Evolutionary conservation across 1,139 yeast species (phyloP), one percentile per base, ranked within the genome.

Genomic region (Candida gigantensis): DNA sequence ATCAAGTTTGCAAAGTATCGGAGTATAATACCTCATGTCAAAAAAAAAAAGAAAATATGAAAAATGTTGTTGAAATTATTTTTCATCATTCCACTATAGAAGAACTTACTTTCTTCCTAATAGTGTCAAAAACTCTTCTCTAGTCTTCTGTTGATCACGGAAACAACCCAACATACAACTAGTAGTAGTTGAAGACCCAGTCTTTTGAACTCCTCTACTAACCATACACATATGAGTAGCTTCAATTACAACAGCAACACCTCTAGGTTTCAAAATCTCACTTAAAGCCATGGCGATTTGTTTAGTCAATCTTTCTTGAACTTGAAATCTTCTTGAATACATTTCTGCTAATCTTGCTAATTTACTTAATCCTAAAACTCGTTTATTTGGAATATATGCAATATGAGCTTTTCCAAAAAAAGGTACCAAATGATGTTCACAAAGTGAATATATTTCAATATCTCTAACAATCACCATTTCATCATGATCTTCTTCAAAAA

Each of bases 141-240:
- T 79, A 4, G 98, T 92, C 68, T 87, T 88, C 60, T 89, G 97
- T 34, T 88, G 86, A 41, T 83, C 85, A 55, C 97, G 77, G 71
- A 92, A 90, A 50, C 95, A 84, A 10, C 98, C 98, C 54, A 92
- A 74, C 97, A 92, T 89, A 58, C 97, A 90, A 55, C 96, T 87
- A 19, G 98, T 94, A 30, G 92, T 82, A 3, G 99, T 92, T 18
- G 87, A 77, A 14, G 96, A 84, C 1, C 97, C 97, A 0, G 96
- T 81, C 63, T 92, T 94, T 60, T 92, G 97, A 16, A 92, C 89
- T 34, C 99, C 99, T 57, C 99, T 79, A 61, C 95, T 88, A 21
- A 90, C 97, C 99, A 92, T 92, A 62, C 99, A 92, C 98, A 94
- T 92, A 58, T 92, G 99, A 7, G 94, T 80, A 18, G 97, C 97